These are phyloP conservation scores for Xylaria intraflava DNA, from an alignment of 495 filamentous ascomycete species.

Conservation along the genomic window DNA sequence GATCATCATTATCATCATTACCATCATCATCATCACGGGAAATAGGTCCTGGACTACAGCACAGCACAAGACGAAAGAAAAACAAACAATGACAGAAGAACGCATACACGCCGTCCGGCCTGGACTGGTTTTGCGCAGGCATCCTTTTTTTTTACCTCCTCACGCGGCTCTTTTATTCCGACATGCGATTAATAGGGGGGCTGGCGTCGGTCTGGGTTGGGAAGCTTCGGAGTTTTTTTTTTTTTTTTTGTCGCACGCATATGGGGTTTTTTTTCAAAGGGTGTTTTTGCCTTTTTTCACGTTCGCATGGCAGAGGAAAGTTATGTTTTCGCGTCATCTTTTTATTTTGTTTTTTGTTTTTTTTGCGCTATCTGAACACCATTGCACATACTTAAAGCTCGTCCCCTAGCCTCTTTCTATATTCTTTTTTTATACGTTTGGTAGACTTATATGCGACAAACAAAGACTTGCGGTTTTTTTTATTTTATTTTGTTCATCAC, in stretches of 20 bases:
- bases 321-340: too few relatives aligned
- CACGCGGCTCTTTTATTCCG: background rate
- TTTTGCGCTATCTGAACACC: too few relatives aligned
- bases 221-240: background rate
- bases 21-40: constrained; percentile 1
- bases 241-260: background rate
- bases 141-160: background rate
- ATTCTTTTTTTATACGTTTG: too few relatives aligned
- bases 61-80: background rate
- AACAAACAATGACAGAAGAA: constrained; percentile 1
- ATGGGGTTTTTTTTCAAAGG: too few relatives aligned
- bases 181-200: background rate
- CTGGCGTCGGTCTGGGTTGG: constrained; percentile 5
- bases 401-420: too few relatives aligned
- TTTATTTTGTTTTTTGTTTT: too few relatives aligned
- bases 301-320: too few relatives aligned
- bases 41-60: constrained; percentile 1
- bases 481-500: too few relatives aligned
- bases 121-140: background rate
- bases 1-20: background rate
- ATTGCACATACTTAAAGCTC: too few relatives aligned
- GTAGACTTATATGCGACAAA: too few relatives aligned
- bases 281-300: too few relatives aligned
- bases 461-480: too few relatives aligned
- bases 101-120: background rate